Conservation (phyloP, 306 rosid species). For the Rubus parviflorus region DNA sequence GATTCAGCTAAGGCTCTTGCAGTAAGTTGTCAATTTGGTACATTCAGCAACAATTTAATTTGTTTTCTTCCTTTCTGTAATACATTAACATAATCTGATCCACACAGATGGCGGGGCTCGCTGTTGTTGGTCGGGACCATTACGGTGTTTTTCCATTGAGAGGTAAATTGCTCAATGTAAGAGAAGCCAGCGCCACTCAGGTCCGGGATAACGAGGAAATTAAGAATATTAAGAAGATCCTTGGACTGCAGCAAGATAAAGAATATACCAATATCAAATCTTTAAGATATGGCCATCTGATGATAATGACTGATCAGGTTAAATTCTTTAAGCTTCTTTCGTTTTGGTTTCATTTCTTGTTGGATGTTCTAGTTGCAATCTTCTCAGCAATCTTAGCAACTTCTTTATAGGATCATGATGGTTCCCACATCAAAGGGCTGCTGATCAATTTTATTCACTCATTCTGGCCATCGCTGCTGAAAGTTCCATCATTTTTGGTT, state of each 20-base stretch:
- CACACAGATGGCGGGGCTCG: slow-evolving; percentile 89
- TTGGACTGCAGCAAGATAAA: slow-evolving; percentile 91
- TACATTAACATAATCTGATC: slow-evolving; percentile 12
- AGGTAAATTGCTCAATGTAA: slow-evolving; percentile 88
- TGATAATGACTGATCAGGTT: slow-evolving; percentile 99
- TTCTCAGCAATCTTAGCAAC: too few species aligned
- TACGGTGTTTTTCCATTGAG: slow-evolving; percentile 94
- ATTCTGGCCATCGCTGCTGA: slow-evolving; percentile 88
- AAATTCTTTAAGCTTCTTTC: slow-evolving; percentile 6
- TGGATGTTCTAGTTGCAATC: not conserved
- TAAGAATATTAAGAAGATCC: slow-evolving; percentile 83
- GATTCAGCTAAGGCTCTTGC: slow-evolving; percentile 99
- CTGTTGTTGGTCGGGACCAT: slow-evolving; percentile 84
- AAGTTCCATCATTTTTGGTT: slow-evolving; percentile 79
- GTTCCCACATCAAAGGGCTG: slow-evolving; percentile 97
- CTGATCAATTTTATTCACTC: slow-evolving; percentile 89
- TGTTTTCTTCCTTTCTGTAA: not conserved
- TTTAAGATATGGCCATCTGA: slow-evolving; percentile 90
- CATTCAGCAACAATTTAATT: not conserved
- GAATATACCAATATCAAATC: slow-evolving; percentile 64
- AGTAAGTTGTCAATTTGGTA: slow-evolving; percentile 43
- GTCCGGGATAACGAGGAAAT: slow-evolving; percentile 82
- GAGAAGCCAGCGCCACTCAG: slow-evolving; percentile 90
- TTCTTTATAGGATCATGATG: slow-evolving; percentile 78
- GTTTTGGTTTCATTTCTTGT: not conserved